Base-by-base conservation (phyloP, 2,329 filamentous ascomycete species). In the Ophiostoma perfectum region DNA sequence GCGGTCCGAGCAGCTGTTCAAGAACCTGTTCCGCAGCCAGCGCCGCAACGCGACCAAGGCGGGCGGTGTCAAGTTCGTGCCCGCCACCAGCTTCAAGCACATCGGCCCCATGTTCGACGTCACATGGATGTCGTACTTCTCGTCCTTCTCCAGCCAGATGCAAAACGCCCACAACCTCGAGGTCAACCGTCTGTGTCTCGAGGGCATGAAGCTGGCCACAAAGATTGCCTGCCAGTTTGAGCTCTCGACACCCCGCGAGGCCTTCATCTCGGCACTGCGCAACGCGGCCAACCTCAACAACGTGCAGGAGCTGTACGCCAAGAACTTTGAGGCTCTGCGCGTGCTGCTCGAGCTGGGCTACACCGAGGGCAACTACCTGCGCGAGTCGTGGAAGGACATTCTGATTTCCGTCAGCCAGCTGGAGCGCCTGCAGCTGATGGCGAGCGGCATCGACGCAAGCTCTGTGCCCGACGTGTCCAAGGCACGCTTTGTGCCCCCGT, bases 81-180 rank as follows among this genome's bases (percentile, higher is more conserved):
- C 92, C 0, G 95, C 95, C 3, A 95, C 92, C 1, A 98, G 93
- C 0, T 93, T 92, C 77, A 94, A 92, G 74, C 95, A 99, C 77
- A 91, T 97, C 65, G 95, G 95, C 0, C 93, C 95, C 0, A 99
- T 99, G 95, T 98, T 99, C 75, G 93, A 97, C 74, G 93, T 97
- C 38, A 96, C 93, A 0, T 99, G 95, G 95, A 99, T 98, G 94
- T 97, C 94, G 9, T 96, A 97, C 78, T 90, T 99, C 75, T 98
- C 94, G 5, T 93, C 93, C 0, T 84, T 99, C 39, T 97, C 94
- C 1, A 93, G 91, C 66, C 91, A 96, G 73, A 93, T 95, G 77
- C 95, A 98, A 74, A 93, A 97, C 75, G 90, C 92, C 0, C 91
- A 96, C 73, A 97, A 97, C 74, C 82, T 97, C 4, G 93, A 97